phyloP scores from a whole-genome alignment of 345 rosid species.

The Euphorbia tirucalli region DNA sequence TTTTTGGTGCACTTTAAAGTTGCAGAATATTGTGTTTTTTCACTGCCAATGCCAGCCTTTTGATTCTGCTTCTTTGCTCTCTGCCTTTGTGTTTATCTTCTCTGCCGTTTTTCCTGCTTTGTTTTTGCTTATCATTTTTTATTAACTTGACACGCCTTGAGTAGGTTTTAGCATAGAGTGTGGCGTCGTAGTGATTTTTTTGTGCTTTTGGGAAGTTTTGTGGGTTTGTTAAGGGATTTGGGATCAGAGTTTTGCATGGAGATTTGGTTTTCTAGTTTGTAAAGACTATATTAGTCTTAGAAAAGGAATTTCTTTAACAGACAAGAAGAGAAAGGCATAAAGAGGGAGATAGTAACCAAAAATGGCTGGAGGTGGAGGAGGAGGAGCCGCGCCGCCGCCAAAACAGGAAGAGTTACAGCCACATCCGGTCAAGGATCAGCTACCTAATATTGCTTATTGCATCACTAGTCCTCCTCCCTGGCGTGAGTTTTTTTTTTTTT shows the following conservation, averaged over 20 bases:
- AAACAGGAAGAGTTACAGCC: slow-evolving; percentile 90
- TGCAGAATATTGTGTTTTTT: slow-evolving; percentile 10
- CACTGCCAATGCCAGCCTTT: slow-evolving; percentile 23
- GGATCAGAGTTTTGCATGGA: slow-evolving; percentile 19
- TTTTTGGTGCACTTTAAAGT: background rate
- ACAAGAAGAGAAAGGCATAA: background rate
- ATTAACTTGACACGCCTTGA: background rate
- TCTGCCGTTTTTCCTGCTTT: background rate
- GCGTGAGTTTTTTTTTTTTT: slow-evolving; percentile 55
- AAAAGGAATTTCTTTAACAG: slow-evolving; percentile 9
- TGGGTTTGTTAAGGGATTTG: slow-evolving; percentile 23
- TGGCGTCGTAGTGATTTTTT: no score
- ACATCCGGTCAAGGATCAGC: slow-evolving; percentile 90
- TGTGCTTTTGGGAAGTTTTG: slow-evolving; percentile 18
- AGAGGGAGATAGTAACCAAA: slow-evolving; percentile 12
- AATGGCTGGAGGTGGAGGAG: slow-evolving; percentile 63
- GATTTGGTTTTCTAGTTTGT: slow-evolving; percentile 29
- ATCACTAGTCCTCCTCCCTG: slow-evolving; percentile 98
- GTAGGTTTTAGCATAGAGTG: no score
- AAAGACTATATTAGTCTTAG: slow-evolving; percentile 5
- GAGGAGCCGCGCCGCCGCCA: slow-evolving; percentile 63
- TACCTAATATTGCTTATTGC: slow-evolving; percentile 72
- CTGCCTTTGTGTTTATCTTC: background rate
- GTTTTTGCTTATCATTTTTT: no score
- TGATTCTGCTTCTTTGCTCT: slow-evolving; percentile 16